Percentiles rank a stretch among this genome's conserved stretches.
phyloP scores from a whole-genome alignment of 371 early-diverging fungal genomes.

The Rhizopus microsporus region DNA sequence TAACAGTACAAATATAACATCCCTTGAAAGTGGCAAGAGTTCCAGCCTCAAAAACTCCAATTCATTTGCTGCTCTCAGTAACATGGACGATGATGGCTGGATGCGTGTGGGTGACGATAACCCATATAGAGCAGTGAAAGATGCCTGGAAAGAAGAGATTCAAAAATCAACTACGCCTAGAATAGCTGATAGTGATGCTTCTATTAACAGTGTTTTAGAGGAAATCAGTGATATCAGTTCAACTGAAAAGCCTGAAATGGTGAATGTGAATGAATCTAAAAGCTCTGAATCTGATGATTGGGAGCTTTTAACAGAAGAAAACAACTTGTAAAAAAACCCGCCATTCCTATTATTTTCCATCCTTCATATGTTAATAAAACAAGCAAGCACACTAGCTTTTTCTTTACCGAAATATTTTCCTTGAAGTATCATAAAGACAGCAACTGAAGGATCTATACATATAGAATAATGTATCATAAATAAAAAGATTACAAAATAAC shows the following conservation, averaged over 20 bases:
- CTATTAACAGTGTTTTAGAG: background rate
- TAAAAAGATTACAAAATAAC: too few relatives aligned
- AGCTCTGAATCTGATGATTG: background rate
- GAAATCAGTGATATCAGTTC: background rate
- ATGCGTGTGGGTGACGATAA: slow-evolving; percentile 28
- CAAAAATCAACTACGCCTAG: background rate
- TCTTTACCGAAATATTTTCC: background rate
- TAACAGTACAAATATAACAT: slow-evolving; percentile 3
- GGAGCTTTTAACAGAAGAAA: background rate
- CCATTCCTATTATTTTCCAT: too few relatives aligned
- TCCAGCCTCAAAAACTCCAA: slow-evolving; percentile 7
- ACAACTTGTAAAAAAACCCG: background rate
- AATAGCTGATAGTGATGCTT: background rate
- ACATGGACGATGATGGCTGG: slow-evolving; percentile 34
- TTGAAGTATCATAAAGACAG: too few relatives aligned
- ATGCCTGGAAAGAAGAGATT: slow-evolving; percentile 15
- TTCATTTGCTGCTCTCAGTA: slow-evolving; percentile 26
- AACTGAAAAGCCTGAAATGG: background rate
- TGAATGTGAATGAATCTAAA: background rate
- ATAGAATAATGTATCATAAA: too few relatives aligned
- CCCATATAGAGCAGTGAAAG: slow-evolving; percentile 17
- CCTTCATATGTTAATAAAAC: background rate
- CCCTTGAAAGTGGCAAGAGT: background rate
- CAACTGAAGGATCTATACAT: too few relatives aligned
- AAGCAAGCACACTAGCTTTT: background rate